phyloP scores from a whole-genome alignment of 495 filamentous ascomycete species.

The Melanomma pulvis-pyrius region DNA sequence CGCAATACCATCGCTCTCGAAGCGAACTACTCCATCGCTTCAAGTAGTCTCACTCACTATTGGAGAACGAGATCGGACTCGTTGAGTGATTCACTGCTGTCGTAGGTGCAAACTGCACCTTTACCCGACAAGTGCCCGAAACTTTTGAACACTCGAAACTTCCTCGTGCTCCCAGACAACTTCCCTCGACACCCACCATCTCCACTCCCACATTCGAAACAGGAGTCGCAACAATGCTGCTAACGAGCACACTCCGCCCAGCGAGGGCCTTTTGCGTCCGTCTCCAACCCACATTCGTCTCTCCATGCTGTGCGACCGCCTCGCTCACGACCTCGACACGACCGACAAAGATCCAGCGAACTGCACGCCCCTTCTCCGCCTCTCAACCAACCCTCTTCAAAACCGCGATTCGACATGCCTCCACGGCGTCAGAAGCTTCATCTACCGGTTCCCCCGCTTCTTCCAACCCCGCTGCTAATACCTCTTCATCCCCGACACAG shows the following conservation, averaged over 20 bases:
- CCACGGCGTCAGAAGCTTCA: slow-evolving; percentile 7
- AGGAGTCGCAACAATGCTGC: slow-evolving; percentile 25
- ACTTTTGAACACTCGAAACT: slow-evolving; percentile 23
- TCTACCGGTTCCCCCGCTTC: slow-evolving; percentile 10
- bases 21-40: not conserved
- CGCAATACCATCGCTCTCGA: not conserved
- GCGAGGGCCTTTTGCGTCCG: slow-evolving; percentile 19
- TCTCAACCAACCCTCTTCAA: not conserved
- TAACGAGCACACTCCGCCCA: slow-evolving; percentile 26
- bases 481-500: slow-evolving; percentile 3
- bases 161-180: slow-evolving; percentile 1
- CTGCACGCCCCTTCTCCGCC: slow-evolving; percentile 5
- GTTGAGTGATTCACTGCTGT: not conserved
- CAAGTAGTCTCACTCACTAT: not conserved
- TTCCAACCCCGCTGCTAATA: not conserved
- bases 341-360: slow-evolving; percentile 23
- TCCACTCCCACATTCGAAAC: slow-evolving; percentile 12
- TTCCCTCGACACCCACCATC: slow-evolving; percentile 8
- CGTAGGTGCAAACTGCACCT: not conserved
- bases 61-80: not conserved
- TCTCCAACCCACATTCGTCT: slow-evolving; percentile 20
- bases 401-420: slow-evolving; percentile 47
- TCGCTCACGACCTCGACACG: slow-evolving; percentile 27
- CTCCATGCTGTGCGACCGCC: slow-evolving; percentile 17
- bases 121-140: slow-evolving; percentile 12